phyloP scores from a whole-genome alignment of 2,329 filamentous ascomycete species.

The Colletotrichum zoysiae region DNA sequence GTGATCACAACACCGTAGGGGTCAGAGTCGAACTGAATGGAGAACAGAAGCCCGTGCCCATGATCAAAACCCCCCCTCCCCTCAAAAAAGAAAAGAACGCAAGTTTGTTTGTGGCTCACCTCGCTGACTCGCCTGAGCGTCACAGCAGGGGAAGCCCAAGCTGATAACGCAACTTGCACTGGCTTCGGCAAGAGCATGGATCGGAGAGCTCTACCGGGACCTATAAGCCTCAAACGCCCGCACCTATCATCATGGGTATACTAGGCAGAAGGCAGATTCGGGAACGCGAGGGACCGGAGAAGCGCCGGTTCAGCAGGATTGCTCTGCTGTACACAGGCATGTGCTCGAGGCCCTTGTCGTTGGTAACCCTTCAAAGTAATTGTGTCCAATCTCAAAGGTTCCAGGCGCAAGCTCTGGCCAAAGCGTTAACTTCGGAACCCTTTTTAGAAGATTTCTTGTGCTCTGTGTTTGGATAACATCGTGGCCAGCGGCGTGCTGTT shows the following conservation, averaged over 20 bases:
- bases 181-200: background rate
- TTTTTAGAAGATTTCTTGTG: background rate
- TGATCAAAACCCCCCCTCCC: background rate
- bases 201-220: background rate
- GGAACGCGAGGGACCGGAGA: background rate
- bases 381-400: background rate
- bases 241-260: background rate
- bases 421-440: background rate
- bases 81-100: background rate
- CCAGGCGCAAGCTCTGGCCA: background rate
- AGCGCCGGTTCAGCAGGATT: slow-evolving; percentile 2
- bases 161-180: slow-evolving; percentile 18
- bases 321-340: background rate
- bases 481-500: background rate
- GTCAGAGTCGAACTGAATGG: background rate
- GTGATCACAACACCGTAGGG: background rate
- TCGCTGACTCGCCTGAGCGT: background rate
- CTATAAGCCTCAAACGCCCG: background rate
- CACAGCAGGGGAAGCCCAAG: slow-evolving; percentile 3
- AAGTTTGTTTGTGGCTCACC: slow-evolving; percentile 12
- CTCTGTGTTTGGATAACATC: background rate
- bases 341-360: background rate
- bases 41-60: background rate
- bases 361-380: background rate
- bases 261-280: background rate